Evolutionary conservation across 345 rosid species (phyloP), one percentile per base, ranked within the genome.

Genomic region (Eucalyptus urophylla): DNA sequence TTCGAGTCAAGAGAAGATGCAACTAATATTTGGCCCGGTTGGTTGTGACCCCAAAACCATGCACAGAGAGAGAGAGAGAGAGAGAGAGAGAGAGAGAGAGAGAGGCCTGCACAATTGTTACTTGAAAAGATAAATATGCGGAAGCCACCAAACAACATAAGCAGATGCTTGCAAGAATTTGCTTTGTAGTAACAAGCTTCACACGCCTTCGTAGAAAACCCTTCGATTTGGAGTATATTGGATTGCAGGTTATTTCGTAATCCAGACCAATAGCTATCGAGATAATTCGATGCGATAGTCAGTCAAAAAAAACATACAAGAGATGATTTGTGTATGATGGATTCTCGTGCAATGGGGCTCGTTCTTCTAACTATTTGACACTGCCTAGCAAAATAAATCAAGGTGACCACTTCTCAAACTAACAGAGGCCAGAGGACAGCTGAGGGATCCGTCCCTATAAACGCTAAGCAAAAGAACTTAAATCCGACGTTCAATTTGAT

Each of bases 1-100:
- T 37, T 37, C 47, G 76, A 91, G 96, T 95, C 97, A 94, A 96
- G 58, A 92, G 94, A 86, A 86, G 98, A 93, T 94, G 93, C 95
- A 95, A 95, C 97, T 92, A 95, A 92, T 89, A 83, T 87, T 88
- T 90, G 91, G 93, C 93, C 87, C 83, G 94, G 96, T 94, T 90
- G 95, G 94, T 95, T 94, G 90, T 92, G 85, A 31, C 87, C 87
- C 90, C 49, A 50, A 88, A 94, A 93, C 93, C 87, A 76, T 88
- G 87, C 87, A 24, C 58, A 90, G 15, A 88, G 24, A 51, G 24
- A 62, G 88, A 60, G 88, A 22, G 37, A 50, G 47, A 49, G 56
- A 86, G 44, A 27, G 80, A 62, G 33, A 62, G 72, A 65, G 76
- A 14, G 40, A 31, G 80, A 29, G 80, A 31, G 40, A 67, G 80